Evolutionary conservation across 495 filamentous ascomycete genomes (phyloP).

Genomic region (Neurospora sp.): DNA sequence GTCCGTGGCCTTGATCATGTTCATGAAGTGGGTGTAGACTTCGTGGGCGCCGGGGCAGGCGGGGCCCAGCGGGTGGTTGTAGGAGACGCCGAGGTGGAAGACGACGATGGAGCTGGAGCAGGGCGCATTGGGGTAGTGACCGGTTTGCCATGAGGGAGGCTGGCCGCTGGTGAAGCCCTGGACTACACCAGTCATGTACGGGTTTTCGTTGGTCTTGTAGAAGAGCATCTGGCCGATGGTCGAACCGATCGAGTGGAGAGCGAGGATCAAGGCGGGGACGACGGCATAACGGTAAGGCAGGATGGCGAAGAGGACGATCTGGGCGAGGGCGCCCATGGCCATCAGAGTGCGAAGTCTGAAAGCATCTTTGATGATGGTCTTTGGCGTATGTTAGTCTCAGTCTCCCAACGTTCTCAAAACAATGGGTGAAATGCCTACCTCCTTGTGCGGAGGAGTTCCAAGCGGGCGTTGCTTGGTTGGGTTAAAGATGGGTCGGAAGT

Average conservation of each 20-base stretch:
- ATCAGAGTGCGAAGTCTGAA: slow-evolving; percentile 34
- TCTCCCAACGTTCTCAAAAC: neutral
- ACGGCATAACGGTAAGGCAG: slow-evolving; percentile 27
- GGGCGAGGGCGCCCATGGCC: slow-evolving; percentile 31
- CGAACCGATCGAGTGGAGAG: slow-evolving; percentile 21
- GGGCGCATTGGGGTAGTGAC: neutral
- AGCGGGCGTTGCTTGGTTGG: neutral
- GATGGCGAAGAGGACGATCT: slow-evolving; percentile 28
- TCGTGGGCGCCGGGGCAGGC: slow-evolving; percentile 22
- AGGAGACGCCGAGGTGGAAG: slow-evolving; percentile 18
- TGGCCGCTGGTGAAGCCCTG: slow-evolving; percentile 3
- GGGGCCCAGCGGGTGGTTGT: slow-evolving; percentile 26
- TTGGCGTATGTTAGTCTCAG: neutral
- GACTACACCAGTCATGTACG: neutral
- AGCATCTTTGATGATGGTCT: slow-evolving; percentile 11
- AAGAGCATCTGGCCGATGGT: slow-evolving; percentile 12
- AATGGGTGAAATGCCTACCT: neutral
- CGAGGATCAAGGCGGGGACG: slow-evolving; percentile 22
- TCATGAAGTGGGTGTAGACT: slow-evolving; percentile 15
- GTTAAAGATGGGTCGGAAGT: neutral
- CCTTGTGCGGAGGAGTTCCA: neutral
- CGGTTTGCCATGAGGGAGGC: slow-evolving; percentile 1
- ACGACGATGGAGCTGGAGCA: slow-evolving; percentile 9
- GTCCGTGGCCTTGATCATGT: slow-evolving; percentile 1
- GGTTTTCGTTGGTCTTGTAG: neutral